Percentiles rank a stretch among this genome's conserved stretches.
These are phyloP conservation scores for Oryza meridionalis DNA, from an alignment of 176 grass and related monocot genomes.

Conservation along the genomic window DNA sequence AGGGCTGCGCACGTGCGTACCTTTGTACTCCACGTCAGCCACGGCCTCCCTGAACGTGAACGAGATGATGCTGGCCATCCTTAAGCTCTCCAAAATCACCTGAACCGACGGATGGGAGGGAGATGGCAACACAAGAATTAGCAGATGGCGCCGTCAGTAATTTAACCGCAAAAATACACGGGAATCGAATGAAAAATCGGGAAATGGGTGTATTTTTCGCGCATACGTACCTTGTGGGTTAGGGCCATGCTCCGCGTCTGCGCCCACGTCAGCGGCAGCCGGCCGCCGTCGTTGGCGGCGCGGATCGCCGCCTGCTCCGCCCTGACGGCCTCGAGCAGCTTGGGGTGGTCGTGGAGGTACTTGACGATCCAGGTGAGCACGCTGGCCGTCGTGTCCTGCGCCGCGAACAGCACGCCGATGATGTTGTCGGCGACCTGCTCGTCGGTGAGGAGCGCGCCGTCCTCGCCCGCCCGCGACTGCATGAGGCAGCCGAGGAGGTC, in stretches of 20 bases:
- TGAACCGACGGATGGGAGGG: conserved; percentile 25
- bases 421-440: conserved; percentile 92
- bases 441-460: conserved; percentile 54
- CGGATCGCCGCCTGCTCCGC: conserved; percentile 71
- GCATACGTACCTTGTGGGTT: conserved; percentile 67
- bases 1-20: conserved; percentile 36
- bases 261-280: conserved; percentile 70
- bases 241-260: conserved; percentile 77
- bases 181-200: neutral
- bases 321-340: conserved; percentile 68
- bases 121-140: conserved; percentile 8
- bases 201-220: neutral
- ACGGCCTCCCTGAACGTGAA: conserved; percentile 97
- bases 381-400: conserved; percentile 98
- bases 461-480: conserved; percentile 50
- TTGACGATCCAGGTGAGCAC: conserved; percentile 93
- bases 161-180: conserved; percentile 3
- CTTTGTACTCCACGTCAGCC: conserved; percentile 98
- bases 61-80: conserved; percentile 97
- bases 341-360: conserved; percentile 80
- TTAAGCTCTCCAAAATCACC: conserved; percentile 97
- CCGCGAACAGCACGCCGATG: conserved; percentile 93
- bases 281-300: conserved; percentile 62
- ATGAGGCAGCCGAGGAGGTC: conserved; percentile 87
- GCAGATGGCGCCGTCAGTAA: conserved; percentile 38